A percentile compares a stretch with the other conserved stretches of the same genome.
phyloP scores from a whole-genome alignment of 2,329 filamentous ascomycete genomes.

The Fusarium anthophilum region DNA sequence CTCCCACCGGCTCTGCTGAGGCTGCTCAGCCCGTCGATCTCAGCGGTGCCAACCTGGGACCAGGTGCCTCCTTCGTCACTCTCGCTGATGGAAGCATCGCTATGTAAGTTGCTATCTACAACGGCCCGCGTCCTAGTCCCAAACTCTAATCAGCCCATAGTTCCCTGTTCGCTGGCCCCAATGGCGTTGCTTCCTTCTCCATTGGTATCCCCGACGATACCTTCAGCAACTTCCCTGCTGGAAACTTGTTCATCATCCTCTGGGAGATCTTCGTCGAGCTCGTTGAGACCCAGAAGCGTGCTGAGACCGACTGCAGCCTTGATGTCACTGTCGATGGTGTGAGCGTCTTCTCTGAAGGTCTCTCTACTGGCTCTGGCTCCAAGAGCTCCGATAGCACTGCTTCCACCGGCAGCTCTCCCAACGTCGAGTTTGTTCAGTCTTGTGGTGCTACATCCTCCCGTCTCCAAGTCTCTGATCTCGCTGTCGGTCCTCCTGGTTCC shows the following conservation, averaged over 20 bases:
- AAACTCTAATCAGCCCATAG: neutral
- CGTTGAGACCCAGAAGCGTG: neutral
- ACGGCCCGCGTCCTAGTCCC: fast-evolving
- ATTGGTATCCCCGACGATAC: neutral
- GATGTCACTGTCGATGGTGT: neutral
- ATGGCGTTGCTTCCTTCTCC: neutral
- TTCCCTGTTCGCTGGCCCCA: neutral
- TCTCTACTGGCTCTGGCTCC: neutral
- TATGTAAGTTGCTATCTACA: neutral
- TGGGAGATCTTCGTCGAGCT: neutral
- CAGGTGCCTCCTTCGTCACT: neutral
- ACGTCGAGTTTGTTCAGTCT: conserved; percentile 4
- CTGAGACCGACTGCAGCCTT: neutral
- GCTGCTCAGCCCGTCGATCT: neutral
- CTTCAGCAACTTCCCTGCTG: neutral
- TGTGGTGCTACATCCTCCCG: neutral
- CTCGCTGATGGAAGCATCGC: neutral
- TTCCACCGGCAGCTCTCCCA: neutral
- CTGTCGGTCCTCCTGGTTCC: conserved; percentile 1
- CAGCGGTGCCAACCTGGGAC: neutral
- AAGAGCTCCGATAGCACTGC: fast-evolving
- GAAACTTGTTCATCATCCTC: conserved; percentile 3
- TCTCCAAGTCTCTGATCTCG: neutral
- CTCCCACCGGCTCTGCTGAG: neutral
- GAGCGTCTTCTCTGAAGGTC: neutral